These are phyloP conservation scores for Penicillium robsamsonii DNA, from an alignment of 495 filamentous ascomycete species.

Conservation along the genomic window DNA sequence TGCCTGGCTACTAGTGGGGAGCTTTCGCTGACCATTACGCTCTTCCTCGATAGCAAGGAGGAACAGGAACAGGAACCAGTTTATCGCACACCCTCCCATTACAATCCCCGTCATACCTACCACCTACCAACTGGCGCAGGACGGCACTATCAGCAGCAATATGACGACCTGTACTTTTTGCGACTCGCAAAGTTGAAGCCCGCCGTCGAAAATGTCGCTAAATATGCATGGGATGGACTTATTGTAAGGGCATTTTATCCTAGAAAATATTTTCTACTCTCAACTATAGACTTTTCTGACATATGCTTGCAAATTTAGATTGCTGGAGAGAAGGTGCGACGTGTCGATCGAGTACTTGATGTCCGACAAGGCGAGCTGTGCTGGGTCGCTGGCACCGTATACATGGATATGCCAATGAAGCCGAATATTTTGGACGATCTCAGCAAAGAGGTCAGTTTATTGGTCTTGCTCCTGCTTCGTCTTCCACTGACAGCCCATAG, in stretches of 20 bases:
- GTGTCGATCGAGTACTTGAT: slow-evolving; percentile 85
- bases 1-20: not conserved
- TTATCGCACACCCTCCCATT: slow-evolving; percentile 57
- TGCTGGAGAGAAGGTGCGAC: slow-evolving; percentile 68
- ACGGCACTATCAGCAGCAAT: slow-evolving; percentile 89
- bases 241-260: slow-evolving; percentile 42
- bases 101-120: slow-evolving; percentile 74
- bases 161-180: slow-evolving; percentile 94
- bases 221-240: slow-evolving; percentile 71
- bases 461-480: not conserved
- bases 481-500: slow-evolving; percentile 34
- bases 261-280: not conserved
- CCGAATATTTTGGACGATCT: slow-evolving; percentile 96
- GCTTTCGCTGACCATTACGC: slow-evolving; percentile 22
- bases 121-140: slow-evolving; percentile 63
- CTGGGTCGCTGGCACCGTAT: slow-evolving; percentile 92
- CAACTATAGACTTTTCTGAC: slow-evolving; percentile 7
- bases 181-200: slow-evolving; percentile 87
- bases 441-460: slow-evolving; percentile 72
- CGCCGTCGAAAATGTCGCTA: slow-evolving; percentile 69
- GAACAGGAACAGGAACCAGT: slow-evolving; percentile 40
- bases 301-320: slow-evolving; percentile 45
- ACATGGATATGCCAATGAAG: slow-evolving; percentile 96
- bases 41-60: slow-evolving; percentile 31
- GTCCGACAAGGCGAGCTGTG: slow-evolving; percentile 94